These are phyloP conservation scores for Fusarium pseudograminearum DNA, from an alignment of 2,329 filamentous ascomycete genomes.

Conservation along the genomic window DNA sequence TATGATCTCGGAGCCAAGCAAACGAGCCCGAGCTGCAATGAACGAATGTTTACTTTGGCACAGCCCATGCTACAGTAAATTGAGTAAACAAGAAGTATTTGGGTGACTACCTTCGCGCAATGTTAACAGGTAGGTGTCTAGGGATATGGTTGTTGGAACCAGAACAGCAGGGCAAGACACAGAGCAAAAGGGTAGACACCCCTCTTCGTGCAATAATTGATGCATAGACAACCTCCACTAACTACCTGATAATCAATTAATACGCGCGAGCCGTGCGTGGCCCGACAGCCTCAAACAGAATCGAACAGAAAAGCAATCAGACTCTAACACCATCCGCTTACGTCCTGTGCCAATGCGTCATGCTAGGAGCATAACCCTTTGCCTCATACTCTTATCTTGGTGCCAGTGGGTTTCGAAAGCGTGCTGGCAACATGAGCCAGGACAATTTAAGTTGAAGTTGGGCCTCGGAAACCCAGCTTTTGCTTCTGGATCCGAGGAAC, in stretches of 20 bases:
- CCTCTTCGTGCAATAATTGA: background rate
- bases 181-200: background rate
- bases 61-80: background rate
- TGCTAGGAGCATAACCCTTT: background rate
- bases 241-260: background rate
- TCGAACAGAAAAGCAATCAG: background rate
- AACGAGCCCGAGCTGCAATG: background rate
- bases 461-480: slow-evolving; percentile 73
- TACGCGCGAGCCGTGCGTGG: background rate
- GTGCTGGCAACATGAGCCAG: background rate
- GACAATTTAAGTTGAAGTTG: slow-evolving; percentile 21
- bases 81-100: background rate
- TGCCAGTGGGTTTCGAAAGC: background rate
- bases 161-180: too few species aligned
- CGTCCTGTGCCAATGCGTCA: background rate
- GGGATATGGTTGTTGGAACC: background rate
- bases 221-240: background rate
- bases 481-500: slow-evolving; percentile 82
- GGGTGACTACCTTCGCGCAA: background rate
- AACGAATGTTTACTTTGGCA: background rate
- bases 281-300: background rate
- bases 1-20: background rate
- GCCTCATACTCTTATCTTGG: background rate
- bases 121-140: background rate
- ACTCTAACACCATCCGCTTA: slow-evolving; percentile 3